A percentile compares a stretch with the other conserved stretches of the same genome.
Evolutionary conservation across 345 rosid species (phyloP).

Genomic region (Capsella bursapastoris): DNA sequence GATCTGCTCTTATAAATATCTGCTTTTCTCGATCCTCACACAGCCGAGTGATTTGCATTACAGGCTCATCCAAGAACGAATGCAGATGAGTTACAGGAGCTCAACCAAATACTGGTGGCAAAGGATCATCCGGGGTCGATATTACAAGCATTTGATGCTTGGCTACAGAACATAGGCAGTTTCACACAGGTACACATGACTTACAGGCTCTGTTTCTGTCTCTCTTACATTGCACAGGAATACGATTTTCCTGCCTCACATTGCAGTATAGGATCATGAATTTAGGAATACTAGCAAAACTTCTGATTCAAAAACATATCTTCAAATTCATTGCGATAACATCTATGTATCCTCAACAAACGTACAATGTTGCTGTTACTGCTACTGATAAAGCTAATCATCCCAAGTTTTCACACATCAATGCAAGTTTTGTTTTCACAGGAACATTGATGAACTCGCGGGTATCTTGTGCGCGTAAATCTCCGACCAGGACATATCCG

Average conservation of each 20-base stretch:
- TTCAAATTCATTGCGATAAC: neutral
- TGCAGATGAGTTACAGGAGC: slow-evolving; percentile 61
- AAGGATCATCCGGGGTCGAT: slow-evolving; percentile 73
- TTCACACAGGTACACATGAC: slow-evolving; percentile 33
- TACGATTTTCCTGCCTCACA: neutral
- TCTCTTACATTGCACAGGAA: slow-evolving; percentile 3
- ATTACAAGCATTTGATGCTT: slow-evolving; percentile 91
- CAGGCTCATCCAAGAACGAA: slow-evolving; percentile 83
- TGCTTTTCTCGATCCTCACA: neutral
- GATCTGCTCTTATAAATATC: slow-evolving; percentile 21
- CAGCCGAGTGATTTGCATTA: neutral
- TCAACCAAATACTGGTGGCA: slow-evolving; percentile 69
- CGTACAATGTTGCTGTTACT: neutral
- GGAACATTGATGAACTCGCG: slow-evolving; percentile 7
- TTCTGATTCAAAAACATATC: neutral
- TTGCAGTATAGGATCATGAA: neutral
- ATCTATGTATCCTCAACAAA: neutral
- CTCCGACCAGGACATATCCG: slow-evolving; percentile 6
- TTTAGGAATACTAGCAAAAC: neutral
- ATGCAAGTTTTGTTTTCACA: slow-evolving; percentile 31
- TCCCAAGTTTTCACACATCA: slow-evolving; percentile 13
- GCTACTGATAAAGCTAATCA: slow-evolving; percentile 6
- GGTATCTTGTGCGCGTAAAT: slow-evolving; percentile 16
- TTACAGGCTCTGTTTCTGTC: slow-evolving; percentile 23
- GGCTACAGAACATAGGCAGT: slow-evolving; percentile 46